Evolutionary conservation across 139 green algal species (phyloP).

Genomic region (Astrephomene gubernaculifera): DNA sequence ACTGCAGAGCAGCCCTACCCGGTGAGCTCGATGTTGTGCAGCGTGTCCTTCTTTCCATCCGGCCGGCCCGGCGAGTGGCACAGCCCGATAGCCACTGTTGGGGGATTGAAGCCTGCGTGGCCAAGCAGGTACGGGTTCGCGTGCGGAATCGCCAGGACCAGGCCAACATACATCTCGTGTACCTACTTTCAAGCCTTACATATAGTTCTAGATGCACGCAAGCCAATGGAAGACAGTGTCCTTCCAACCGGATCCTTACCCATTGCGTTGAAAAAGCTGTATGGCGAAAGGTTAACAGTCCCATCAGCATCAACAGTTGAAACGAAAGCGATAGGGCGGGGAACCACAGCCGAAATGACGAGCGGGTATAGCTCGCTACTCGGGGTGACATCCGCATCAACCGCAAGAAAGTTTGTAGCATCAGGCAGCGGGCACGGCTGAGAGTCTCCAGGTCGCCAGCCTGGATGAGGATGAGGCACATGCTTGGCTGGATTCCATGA

Average conservation of each 20-base stretch:
- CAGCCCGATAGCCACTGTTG: slow-evolving; percentile 73
- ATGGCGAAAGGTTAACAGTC: slow-evolving; percentile 84
- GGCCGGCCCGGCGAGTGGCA: slow-evolving; percentile 52
- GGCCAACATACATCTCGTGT: too few species aligned
- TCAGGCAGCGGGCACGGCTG: slow-evolving; percentile 54
- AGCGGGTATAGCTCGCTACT: slow-evolving; percentile 71
- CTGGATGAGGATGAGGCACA: slow-evolving; percentile 56
- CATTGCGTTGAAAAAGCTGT: slow-evolving; percentile 92
- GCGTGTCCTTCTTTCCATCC: slow-evolving; percentile 88
- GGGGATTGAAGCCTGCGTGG: slow-evolving; percentile 64
- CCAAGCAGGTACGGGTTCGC: too few species aligned
- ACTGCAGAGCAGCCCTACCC: too few species aligned
- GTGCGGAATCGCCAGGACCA: too few species aligned
- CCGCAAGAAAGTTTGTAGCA: background rate
- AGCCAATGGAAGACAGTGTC: too few species aligned
- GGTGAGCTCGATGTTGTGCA: slow-evolving; percentile 92
- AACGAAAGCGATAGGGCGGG: slow-evolving; percentile 89
- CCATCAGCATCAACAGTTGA: slow-evolving; percentile 63
- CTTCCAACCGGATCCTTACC: slow-evolving; percentile 21
- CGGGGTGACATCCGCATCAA: background rate
- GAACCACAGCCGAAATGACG: slow-evolving; percentile 85
- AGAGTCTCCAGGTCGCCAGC: slow-evolving; percentile 63
- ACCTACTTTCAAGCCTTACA: too few species aligned
- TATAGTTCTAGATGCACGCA: too few species aligned
- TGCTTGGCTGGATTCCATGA: slow-evolving; percentile 4